Evolutionary conservation across 495 filamentous ascomycete genomes (phyloP).

Genomic region (Usnea hakonensis): DNA sequence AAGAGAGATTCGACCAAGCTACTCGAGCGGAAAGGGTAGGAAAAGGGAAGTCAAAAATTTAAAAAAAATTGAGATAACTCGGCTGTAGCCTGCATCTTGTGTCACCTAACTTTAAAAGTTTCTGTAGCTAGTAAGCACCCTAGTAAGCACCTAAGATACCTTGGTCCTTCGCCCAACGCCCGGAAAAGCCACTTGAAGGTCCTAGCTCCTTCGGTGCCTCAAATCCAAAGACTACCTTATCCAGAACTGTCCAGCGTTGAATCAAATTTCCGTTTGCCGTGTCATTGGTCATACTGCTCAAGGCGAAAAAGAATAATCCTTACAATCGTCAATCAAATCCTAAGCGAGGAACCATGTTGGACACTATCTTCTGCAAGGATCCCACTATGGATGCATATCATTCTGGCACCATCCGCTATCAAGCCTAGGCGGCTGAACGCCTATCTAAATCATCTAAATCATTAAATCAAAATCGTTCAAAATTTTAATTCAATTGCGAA

Average conservation of each 20-base stretch:
- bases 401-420: conserved; percentile 10
- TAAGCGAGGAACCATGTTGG: not conserved
- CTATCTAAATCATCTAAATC: too few relatives aligned
- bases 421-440: conserved; percentile 5
- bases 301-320: too few relatives aligned
- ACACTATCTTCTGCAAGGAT: not conserved
- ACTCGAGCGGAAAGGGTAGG: not conserved
- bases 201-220: too few relatives aligned
- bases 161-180: not conserved
- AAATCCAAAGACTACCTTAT: too few relatives aligned
- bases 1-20: not conserved
- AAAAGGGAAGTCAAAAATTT: too few relatives aligned
- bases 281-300: not conserved
- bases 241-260: too few relatives aligned
- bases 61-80: not conserved
- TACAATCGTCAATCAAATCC: not conserved
- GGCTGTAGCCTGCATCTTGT: not conserved
- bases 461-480: too few relatives aligned
- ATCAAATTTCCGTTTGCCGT: not conserved
- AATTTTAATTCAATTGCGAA: conserved; percentile 9
- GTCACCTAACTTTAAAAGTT: too few relatives aligned
- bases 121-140: too few relatives aligned
- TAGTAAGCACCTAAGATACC: too few relatives aligned
- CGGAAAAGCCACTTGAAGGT: not conserved
- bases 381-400: conserved; percentile 15